Evolutionary conservation across 352 stramenopile species (phyloP), one percentile per base, ranked within the genome.

Genomic region (Blastocystis hominis): DNA sequence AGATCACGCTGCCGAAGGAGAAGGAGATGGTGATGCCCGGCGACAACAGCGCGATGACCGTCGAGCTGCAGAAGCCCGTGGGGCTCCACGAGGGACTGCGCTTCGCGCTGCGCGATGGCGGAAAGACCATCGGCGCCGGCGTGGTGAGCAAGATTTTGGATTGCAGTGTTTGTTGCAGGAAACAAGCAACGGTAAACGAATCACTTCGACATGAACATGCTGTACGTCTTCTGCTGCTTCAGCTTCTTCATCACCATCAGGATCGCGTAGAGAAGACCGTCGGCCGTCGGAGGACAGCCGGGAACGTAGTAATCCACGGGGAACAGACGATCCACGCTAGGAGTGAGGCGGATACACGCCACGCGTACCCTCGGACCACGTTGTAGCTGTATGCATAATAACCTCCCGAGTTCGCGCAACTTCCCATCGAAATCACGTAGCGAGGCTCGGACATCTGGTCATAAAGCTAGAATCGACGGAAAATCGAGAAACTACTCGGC

Each of bases 281-380:
- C 97, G 0, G 96, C 95, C 13, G 96, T 98, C 1, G 97, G 97
- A 70, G 97, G 97, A 89, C 97, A 99, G 9, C 96, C 96, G 0
- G 97, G 97, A n/a, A 99, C 96, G 90, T 99, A 99, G 89, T 98
- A 98, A 91, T 99, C 97, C 17, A 99, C 96, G 20, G 97, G 97
- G 54, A 99, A 91, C 61, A 98, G 94, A 80, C 96, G 93, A 91
- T 86, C 76, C 59, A 86, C 76, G 13, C 76, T 86, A 86, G 24
- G 34, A 13, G 17, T 42, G 36, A 89, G 13, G 24, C 24, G 10
- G 17, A 63, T 9, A 81, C 38, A 69, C 13, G 17, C n/a, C 30
- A 24, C 53, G 98, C 95, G 86, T 96, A 97, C 40, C 97, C 97
- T 86, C 96, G 93, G 46, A 98, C 96, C 30, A 98, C 95, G 0